Base-by-base conservation (phyloP, 1,284 basidiomycete species). In the Schizophyllum amplum region DNA sequence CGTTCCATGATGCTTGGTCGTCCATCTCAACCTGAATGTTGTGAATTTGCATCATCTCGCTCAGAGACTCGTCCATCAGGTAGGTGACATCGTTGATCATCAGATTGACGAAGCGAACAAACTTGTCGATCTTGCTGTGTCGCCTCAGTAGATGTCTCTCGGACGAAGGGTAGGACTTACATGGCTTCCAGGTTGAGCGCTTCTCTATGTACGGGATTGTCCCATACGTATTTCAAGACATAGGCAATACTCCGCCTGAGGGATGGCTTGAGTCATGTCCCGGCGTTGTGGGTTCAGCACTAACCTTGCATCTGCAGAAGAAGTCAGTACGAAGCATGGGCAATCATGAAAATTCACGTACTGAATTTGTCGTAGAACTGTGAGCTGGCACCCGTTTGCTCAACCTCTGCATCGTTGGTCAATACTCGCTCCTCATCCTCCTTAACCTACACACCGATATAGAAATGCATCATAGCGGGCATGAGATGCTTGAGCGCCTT, bases 11-110 rank as follows among this genome's bases (percentile, higher is more conserved):
- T 3, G 72, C 79, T 47, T 77, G 73, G 68, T 94, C 83, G 47
- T 84, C 84, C 87, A 95, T 94, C 69, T 95, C 88, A 0, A 75
- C 74, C 69, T 98, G 90, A 55, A 98, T 87, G 52, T 81, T 83
- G 68, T 92, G 86, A 62, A 99, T 94, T 69, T 95, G 92, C 5
- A 85, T 78, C 53, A 99, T 78, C 65, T 95, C 91, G 63, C 86
- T 87, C 55, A 99, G 77, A 4, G 94, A 96, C 67, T 99, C 97
- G 69, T 99, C 96, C 76, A 99, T 86, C 60, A 99, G 86, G 72
- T 94, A 99, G 1, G 97, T 99, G 51, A 97, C 94, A 67, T 99
- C 97, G 79, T 98, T 98, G 80, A 99, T 98, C 82, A 99, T 89
- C 64, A 98, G 79, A 72, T 99, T 99, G 72, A 94, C 84, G 70